Conservation (phyloP, 139 green algal genomes). For the Nannochloris sp. region DNA sequence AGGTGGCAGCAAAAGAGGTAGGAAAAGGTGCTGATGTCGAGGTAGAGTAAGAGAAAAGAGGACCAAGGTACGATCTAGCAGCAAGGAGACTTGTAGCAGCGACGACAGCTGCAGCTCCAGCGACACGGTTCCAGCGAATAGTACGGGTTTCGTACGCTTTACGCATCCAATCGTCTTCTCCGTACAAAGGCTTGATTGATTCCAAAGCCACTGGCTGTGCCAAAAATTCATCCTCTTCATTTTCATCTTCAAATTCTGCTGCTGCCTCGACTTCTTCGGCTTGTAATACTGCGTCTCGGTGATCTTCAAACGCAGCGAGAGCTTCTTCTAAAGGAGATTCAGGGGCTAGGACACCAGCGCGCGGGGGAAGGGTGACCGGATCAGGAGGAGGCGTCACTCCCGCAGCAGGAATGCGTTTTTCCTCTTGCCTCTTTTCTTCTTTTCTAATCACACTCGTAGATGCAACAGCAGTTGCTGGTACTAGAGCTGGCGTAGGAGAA, state of each 20-base stretch:
- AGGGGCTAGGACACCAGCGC: too few species aligned
- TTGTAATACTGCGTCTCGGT: neutral
- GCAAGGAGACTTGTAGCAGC: neutral
- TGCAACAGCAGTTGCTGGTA: too few species aligned
- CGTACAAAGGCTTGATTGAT: slow-evolving; percentile 8
- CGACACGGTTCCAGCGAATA: slow-evolving; percentile 18
- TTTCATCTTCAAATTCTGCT: neutral
- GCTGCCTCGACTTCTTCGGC: neutral
- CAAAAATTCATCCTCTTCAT: neutral
- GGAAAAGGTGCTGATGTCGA: neutral
- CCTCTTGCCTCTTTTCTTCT: too few species aligned
- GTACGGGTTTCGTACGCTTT: neutral
- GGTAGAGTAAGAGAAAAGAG: neutral
- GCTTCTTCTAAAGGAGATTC: neutral
- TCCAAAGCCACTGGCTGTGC: slow-evolving; percentile 8
- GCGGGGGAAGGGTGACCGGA: too few species aligned
- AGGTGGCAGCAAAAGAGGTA: neutral
- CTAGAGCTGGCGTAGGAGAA: too few species aligned
- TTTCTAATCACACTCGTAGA: too few species aligned
- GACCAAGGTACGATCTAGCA: neutral
- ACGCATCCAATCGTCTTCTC: slow-evolving; percentile 20
- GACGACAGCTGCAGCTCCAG: slow-evolving; percentile 1
- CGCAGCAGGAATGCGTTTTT: too few species aligned
- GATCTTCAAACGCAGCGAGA: neutral
- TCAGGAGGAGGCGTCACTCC: too few species aligned